Evolutionary conservation across 306 rosid genomes (phyloP).

Genomic region (Corylus americana): DNA sequence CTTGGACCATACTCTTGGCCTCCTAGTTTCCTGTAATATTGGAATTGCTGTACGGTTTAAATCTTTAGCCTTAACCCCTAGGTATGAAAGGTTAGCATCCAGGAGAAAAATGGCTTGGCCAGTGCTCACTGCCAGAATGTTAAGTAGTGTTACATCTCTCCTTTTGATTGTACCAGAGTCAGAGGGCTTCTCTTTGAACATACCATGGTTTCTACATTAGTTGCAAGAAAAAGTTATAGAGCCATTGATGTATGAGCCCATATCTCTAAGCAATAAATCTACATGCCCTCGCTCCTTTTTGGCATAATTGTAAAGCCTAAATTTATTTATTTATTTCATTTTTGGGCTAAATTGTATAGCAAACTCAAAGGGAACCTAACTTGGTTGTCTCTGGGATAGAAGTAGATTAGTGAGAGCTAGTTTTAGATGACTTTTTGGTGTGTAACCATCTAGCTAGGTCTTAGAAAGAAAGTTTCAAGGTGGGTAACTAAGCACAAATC

Average conservation of each 20-base stretch:
- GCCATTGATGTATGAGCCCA: background rate
- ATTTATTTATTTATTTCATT: background rate
- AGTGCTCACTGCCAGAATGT: background rate
- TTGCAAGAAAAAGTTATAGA: background rate
- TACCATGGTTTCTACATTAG: background rate
- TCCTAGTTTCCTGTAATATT: background rate
- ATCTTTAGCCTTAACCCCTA: background rate
- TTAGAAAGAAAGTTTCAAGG: too few species aligned
- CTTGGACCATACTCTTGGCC: background rate
- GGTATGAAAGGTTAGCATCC: background rate
- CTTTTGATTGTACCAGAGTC: background rate
- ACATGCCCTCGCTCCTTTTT: background rate
- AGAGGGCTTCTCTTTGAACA: background rate
- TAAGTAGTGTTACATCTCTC: background rate
- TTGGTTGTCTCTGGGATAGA: background rate
- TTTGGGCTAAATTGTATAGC: background rate
- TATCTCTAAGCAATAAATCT: background rate
- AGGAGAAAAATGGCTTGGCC: background rate
- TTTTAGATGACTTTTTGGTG: too few species aligned
- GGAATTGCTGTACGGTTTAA: background rate
- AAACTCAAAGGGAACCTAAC: background rate
- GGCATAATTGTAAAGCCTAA: too few species aligned
- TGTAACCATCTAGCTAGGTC: too few species aligned
- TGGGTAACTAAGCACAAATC: too few species aligned
- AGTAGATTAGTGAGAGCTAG: too few species aligned